Evolutionary conservation across 2,329 filamentous ascomycete genomes (phyloP), one percentile per base, ranked within the genome.

Genomic region (Microascus cirrosus): DNA sequence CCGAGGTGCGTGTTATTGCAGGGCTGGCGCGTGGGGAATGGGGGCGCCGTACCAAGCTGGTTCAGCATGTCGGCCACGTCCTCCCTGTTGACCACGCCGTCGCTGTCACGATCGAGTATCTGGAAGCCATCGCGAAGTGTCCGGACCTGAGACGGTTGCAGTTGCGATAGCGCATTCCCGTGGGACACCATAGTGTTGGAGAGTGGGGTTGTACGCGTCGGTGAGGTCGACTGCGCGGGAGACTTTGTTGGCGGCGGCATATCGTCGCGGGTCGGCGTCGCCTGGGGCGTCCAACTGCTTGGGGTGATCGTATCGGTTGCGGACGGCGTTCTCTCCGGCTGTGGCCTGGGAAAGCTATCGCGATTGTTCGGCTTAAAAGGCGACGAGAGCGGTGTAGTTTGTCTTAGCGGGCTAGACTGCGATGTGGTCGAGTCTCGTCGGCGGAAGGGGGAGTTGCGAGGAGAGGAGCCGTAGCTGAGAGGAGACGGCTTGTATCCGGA

Each of bases 51-150:
- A 89, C 87, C 92, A 54, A 96, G 78, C 66, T 95, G 91, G 60
- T 81, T 83, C 35, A 99, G 80, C 81, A 96, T 95, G 65, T 95
- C 89, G 18, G 84, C 84, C 5, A 99, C 85, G 68, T 95, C 90
- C 24, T 93, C 87, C 60, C 87, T 81, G 63, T 86, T 88, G 61
- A 99, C 86, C 55, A 82, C 77, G 20, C 93, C 92, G 66, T 94
- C 90, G 66, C 90, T 92, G 71, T 94, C 87, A 60, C 90, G 82
- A 70, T 97, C 94, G 53, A 99, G 79, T 60, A 96, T 91, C 70
- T 95, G 90, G 71, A 97, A 99, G 0, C 88, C 90, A 68, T 97
- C 93, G 60, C 94, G 84, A 72, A 99, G 82, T 65, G 90, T 89
- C 66, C 92, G 84, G 39, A 96, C 84, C 65, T 96, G 90, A 2